Evolutionary conservation across 345 rosid genomes (phyloP).

Genomic region (Gossypium sturtianum): DNA sequence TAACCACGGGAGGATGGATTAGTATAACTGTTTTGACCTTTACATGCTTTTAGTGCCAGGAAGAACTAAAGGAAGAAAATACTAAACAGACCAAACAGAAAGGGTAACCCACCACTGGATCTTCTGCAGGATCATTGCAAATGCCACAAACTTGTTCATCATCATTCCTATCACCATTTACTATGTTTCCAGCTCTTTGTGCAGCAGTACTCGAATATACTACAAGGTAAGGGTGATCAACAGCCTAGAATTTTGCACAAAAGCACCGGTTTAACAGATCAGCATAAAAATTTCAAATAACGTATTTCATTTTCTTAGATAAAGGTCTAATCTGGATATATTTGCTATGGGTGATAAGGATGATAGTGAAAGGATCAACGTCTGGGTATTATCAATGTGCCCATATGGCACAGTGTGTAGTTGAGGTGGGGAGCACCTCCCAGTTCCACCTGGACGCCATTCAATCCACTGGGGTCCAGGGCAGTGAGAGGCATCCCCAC

Average conservation of each 20-base stretch:
- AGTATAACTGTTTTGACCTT: not conserved
- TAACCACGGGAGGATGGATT: not conserved
- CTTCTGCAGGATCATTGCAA: slow-evolving; percentile 81
- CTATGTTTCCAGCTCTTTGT: slow-evolving; percentile 26
- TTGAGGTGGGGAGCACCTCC: not conserved
- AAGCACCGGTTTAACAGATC: slow-evolving; percentile 7
- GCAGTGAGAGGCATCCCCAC: not conserved
- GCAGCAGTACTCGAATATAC: slow-evolving; percentile 57
- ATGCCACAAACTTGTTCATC: slow-evolving; percentile 62
- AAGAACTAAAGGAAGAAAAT: not conserved
- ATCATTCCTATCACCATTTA: slow-evolving; percentile 26
- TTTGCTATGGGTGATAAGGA: not conserved
- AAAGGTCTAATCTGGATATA: not conserved
- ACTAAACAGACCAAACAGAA: not conserved
- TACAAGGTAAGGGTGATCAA: slow-evolving; percentile 97
- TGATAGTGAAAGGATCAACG: not conserved
- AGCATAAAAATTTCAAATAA: not conserved
- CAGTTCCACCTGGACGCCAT: not conserved
- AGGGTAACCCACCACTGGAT: slow-evolving; percentile 53
- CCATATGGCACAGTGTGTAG: not conserved
- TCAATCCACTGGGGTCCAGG: not conserved
- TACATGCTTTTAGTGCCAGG: not conserved
- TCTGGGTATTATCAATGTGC: not conserved
- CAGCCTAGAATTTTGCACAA: slow-evolving; percentile 60
- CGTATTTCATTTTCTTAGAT: not conserved